Evolutionary conservation across 352 stramenopile genomes (phyloP).

Genomic region (Peronosclerospora sorghi): DNA sequence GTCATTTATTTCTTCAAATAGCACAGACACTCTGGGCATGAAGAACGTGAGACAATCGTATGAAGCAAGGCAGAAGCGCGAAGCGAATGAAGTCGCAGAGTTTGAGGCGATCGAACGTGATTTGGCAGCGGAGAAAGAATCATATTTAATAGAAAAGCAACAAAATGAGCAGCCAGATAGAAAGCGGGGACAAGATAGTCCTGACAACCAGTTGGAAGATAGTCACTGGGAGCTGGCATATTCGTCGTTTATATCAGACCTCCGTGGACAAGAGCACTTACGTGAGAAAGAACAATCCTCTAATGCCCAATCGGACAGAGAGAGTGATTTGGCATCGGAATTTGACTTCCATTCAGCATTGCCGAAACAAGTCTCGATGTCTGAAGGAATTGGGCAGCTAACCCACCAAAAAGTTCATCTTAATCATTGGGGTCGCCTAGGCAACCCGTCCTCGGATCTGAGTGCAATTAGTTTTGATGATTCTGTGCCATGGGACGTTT

Average conservation of each 20-base stretch:
- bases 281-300: constrained; percentile 10
- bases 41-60: constrained; percentile 37
- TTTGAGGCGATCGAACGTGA: constrained; percentile 70
- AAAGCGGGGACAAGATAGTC: not conserved
- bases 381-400: constrained; percentile 1
- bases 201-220: constrained; percentile 6
- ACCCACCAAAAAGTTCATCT: constrained; percentile 16
- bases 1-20: constrained; percentile 19
- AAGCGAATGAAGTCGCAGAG: constrained; percentile 65
- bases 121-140: constrained; percentile 45
- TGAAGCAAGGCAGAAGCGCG: constrained; percentile 37
- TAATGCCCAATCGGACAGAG: constrained; percentile 28
- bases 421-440: constrained; percentile 8
- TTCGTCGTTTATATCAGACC: constrained; percentile 19
- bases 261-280: constrained; percentile 15
- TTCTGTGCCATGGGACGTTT: constrained; percentile 63
- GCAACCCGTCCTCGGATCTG: constrained; percentile 34
- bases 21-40: constrained; percentile 52
- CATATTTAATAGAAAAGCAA: constrained; percentile 38
- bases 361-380: constrained; percentile 12
- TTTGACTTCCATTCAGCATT: constrained; percentile 19
- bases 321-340: constrained; percentile 33
- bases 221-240: constrained; percentile 10
- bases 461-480: constrained; percentile 74
- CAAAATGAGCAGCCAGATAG: constrained; percentile 6